Evolutionary conservation across 2,329 filamentous ascomycete species (phyloP).

Genomic region (Rutstroemia sp.): DNA sequence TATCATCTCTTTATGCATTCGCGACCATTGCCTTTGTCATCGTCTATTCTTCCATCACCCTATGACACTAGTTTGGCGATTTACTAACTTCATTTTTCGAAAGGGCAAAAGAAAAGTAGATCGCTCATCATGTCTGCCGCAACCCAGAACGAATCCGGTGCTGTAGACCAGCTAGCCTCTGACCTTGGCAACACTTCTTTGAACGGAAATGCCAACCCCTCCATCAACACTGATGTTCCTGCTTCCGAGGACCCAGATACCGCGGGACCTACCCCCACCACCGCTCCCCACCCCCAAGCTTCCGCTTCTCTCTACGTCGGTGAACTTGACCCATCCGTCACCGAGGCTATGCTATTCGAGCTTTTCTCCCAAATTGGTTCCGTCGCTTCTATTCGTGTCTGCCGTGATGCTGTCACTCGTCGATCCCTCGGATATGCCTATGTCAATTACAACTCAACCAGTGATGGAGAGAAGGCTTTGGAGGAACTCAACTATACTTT

Average conservation of each 20-base stretch:
- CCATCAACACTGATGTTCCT: constrained; percentile 68
- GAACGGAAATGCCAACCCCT: constrained; percentile 58
- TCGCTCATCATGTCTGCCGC: constrained; percentile 51
- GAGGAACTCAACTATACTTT: constrained; percentile 99
- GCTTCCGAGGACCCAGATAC: constrained; percentile 52
- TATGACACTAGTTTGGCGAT: constrained; percentile 7
- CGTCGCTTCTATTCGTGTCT: constrained; percentile 98
- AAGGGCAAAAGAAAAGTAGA: constrained; percentile 16
- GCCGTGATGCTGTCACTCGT: constrained; percentile 96
- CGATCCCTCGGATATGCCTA: constrained; percentile 98
- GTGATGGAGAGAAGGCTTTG: constrained; percentile 94
- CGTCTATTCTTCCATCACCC: neutral
- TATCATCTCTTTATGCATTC: constrained; percentile 6
- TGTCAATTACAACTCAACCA: constrained; percentile 98
- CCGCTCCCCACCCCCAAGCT: constrained; percentile 76
- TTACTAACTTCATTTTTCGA: neutral
- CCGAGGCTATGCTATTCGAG: constrained; percentile 99
- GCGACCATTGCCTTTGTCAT: neutral
- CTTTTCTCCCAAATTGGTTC: constrained; percentile 99
- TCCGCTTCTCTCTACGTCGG: constrained; percentile 98
- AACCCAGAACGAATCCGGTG: constrained; percentile 41
- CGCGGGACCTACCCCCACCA: constrained; percentile 63
- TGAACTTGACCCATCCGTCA: constrained; percentile 95
- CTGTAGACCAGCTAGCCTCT: constrained; percentile 73
- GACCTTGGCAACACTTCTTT: constrained; percentile 68